A percentile compares a stretch with the other conserved stretches of the same genome.
These are phyloP conservation scores for Cytospora leucostoma DNA, from an alignment of 2,329 filamentous ascomycete genomes.

Conservation along the genomic window DNA sequence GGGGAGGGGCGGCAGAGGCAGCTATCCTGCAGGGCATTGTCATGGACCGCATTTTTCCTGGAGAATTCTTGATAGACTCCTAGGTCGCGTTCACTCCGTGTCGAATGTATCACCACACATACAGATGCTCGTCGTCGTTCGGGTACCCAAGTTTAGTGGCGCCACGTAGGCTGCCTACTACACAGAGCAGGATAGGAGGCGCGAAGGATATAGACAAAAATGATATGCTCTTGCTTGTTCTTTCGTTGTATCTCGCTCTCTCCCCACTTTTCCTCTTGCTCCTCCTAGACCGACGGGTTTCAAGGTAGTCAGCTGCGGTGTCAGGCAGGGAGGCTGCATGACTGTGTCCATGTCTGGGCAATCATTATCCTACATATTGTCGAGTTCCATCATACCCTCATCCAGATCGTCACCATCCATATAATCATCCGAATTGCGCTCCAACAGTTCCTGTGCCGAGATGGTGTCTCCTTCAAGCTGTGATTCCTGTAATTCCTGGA, in stretches of 20 bases:
- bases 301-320: background rate
- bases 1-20: too few relatives aligned
- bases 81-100: background rate
- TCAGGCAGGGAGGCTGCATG: background rate
- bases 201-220: background rate
- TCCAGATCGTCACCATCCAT: slow-evolving; percentile 56
- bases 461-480: slow-evolving; percentile 20
- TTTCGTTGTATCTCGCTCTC: background rate
- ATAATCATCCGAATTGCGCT: slow-evolving; percentile 44
- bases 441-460: slow-evolving; percentile 16
- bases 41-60: background rate
- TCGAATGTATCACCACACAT: background rate
- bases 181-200: background rate
- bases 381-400: slow-evolving; percentile 55
- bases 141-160: too few relatives aligned
- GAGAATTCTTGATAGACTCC: background rate
- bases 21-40: too few relatives aligned
- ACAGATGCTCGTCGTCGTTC: background rate
- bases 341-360: background rate
- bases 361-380: slow-evolving; percentile 8
- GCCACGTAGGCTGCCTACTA: background rate
- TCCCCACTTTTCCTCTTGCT: background rate
- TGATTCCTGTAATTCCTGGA: slow-evolving; percentile 58
- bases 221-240: background rate
- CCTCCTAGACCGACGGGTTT: background rate